Evolutionary conservation across 805 yeast species (phyloP).

Genomic region (Candida germanica): DNA sequence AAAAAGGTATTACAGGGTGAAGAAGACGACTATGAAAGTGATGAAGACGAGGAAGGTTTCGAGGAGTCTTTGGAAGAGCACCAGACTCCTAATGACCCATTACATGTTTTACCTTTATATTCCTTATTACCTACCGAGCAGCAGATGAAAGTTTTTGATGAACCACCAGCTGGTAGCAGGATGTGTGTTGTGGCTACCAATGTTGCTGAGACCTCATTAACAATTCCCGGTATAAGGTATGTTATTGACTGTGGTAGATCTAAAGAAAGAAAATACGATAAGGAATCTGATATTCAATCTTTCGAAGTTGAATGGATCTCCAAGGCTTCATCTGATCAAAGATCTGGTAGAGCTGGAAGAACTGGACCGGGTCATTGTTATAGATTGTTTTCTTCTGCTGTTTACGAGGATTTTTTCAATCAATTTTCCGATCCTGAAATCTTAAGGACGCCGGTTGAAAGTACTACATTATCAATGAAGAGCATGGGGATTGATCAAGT

Average conservation of each 20-base stretch:
- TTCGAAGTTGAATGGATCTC: conserved; percentile 90
- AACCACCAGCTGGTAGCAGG: conserved; percentile 82
- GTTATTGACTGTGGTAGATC: conserved; percentile 95
- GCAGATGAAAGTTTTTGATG: conserved; percentile 87
- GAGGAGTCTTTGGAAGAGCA: conserved; percentile 71
- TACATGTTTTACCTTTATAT: conserved; percentile 88
- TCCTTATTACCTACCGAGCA: conserved; percentile 91
- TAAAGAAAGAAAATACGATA: conserved; percentile 80
- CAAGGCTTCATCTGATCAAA: conserved; percentile 92
- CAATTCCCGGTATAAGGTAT: conserved; percentile 92
- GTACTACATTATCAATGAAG: conserved; percentile 93
- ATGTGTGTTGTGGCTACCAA: conserved; percentile 94
- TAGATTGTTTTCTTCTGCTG: conserved; percentile 88
- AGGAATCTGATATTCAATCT: conserved; percentile 86
- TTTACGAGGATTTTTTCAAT: conserved; percentile 79
- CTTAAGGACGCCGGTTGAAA: conserved; percentile 91
- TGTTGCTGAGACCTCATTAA: conserved; percentile 95
- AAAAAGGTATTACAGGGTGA: conserved; percentile 33
- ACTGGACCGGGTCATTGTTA: conserved; percentile 99
- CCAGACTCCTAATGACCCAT: conserved; percentile 71
- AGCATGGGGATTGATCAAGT: conserved; percentile 94
- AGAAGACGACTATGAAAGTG: conserved; percentile 50
- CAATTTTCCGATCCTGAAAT: conserved; percentile 90
- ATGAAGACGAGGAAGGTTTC: conserved; percentile 59
- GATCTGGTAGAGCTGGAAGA: conserved; percentile 97